Evolutionary conservation across 2,329 filamentous ascomycete species (phyloP).

Genomic region (Fusarium torreyae): DNA sequence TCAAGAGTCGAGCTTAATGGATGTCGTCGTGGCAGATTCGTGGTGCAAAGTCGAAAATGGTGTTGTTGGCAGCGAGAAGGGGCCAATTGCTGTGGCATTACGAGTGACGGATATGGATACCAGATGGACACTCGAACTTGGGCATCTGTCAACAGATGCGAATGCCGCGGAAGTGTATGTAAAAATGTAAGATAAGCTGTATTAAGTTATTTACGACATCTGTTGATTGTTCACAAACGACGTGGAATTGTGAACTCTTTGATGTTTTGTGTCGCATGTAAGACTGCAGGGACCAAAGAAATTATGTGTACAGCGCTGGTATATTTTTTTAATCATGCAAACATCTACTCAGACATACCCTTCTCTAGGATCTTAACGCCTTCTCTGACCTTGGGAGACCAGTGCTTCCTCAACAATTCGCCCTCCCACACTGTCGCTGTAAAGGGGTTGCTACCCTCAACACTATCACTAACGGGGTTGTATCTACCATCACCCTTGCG

Average conservation of each 20-base stretch:
- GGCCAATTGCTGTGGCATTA: background rate
- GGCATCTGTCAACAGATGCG: background rate
- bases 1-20: background rate
- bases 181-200: conserved; percentile 9
- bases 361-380: conserved; percentile 79
- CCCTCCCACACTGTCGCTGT: conserved; percentile 94
- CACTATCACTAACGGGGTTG: conserved; percentile 78
- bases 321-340: conserved; percentile 8
- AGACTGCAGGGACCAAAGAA: background rate
- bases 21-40: background rate
- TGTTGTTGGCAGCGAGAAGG: background rate
- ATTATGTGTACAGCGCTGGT: conserved; percentile 9
- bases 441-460: conserved; percentile 92
- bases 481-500: conserved; percentile 91
- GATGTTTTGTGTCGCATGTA: background rate
- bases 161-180: conserved; percentile 7
- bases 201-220: background rate
- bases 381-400: conserved; percentile 87
- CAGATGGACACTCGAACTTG: background rate
- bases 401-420: conserved; percentile 87
- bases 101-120: conserved; percentile 3
- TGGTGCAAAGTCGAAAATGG: background rate
- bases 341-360: conserved; percentile 62
- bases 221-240: background rate
- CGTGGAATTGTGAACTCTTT: background rate